These are phyloP conservation scores for Annulohypoxylon moriforme DNA, from an alignment of 495 filamentous ascomycete genomes.

Conservation along the genomic window DNA sequence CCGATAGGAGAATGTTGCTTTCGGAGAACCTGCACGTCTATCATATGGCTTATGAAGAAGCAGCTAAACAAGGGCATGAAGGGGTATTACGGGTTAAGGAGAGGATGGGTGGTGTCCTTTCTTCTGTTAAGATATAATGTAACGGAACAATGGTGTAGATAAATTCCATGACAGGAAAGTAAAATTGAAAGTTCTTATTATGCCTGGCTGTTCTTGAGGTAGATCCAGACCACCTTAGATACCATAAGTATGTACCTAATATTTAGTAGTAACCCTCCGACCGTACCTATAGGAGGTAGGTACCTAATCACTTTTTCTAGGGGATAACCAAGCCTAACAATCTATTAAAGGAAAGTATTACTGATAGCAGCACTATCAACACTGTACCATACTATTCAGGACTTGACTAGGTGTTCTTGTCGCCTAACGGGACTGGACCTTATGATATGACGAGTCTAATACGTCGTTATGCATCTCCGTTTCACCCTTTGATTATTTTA, in stretches of 20 bases:
- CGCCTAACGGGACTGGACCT: background rate
- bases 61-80: slow-evolving; percentile 34
- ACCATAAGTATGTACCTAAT: background rate
- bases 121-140: background rate
- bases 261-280: background rate
- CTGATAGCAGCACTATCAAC: no score
- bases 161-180: background rate
- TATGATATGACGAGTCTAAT: background rate
- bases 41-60: slow-evolving; percentile 56
- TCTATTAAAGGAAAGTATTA: background rate
- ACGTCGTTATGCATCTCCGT: background rate
- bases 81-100: slow-evolving; percentile 39
- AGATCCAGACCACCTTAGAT: background rate
- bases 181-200: background rate
- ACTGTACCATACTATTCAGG: background rate
- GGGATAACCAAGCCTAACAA: no score
- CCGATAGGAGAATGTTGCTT: slow-evolving; percentile 51
- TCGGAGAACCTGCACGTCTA: slow-evolving; percentile 51
- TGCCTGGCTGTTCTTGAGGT: background rate
- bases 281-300: background rate
- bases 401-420: no score
- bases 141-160: background rate
- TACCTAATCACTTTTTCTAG: background rate
- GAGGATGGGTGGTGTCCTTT: background rate
- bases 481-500: background rate